Evolutionary conservation across 306 rosid species (phyloP).

Genomic region (Vigna mungo): DNA sequence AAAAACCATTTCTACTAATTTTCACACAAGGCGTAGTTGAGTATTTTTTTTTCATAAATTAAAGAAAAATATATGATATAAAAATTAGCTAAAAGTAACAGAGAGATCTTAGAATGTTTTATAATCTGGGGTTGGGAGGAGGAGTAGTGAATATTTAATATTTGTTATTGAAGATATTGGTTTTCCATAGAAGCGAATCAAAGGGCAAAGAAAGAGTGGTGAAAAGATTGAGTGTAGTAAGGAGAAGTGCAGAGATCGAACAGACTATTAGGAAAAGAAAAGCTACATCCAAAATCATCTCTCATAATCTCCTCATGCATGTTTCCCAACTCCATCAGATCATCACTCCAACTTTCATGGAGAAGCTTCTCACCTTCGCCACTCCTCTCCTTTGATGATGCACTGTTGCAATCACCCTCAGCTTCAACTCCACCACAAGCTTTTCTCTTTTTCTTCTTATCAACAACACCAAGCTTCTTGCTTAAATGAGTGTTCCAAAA

Average conservation of each 20-base stretch:
- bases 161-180: too few species aligned
- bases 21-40: too few species aligned
- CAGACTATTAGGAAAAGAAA: conserved; percentile 42
- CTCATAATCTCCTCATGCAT: conserved; percentile 23
- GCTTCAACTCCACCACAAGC: neutral
- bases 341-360: neutral
- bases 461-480: conserved; percentile 55
- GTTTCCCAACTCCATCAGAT: neutral
- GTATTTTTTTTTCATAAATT: too few species aligned
- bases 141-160: too few species aligned
- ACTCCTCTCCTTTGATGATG: neutral
- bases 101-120: too few species aligned
- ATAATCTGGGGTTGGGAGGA: too few species aligned
- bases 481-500: conserved; percentile 73
- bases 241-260: conserved; percentile 15
- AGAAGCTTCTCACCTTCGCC: conserved; percentile 5
- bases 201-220: conserved; percentile 15
- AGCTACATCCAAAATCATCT: conserved; percentile 21
- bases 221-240: conserved; percentile 19
- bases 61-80: too few species aligned
- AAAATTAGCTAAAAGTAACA: too few species aligned
- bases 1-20: too few species aligned
- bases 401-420: neutral
- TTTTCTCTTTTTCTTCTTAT: conserved; percentile 45
- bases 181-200: conserved; percentile 12